These are phyloP conservation scores for Pulveroboletus sp. DNA, from an alignment of 768 basidiomycete species.

Conservation along the genomic window DNA sequence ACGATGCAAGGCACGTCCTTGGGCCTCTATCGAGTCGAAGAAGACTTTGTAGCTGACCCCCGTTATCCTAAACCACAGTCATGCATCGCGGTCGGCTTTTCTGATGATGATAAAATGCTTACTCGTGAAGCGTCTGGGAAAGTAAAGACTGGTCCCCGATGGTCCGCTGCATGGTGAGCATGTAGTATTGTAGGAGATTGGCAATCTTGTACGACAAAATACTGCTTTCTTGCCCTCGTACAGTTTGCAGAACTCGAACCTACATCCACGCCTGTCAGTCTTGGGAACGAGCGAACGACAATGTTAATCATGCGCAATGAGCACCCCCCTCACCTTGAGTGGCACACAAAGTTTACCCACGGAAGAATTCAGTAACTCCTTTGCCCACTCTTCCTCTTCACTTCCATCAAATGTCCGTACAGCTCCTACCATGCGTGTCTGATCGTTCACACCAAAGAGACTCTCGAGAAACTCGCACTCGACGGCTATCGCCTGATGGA, in stretches of 20 bases:
- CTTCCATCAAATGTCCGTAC: slow-evolving; percentile 48
- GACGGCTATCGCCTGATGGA: slow-evolving; percentile 92
- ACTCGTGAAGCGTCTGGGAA: slow-evolving; percentile 78
- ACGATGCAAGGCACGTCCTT: slow-evolving; percentile 62
- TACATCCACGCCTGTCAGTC: slow-evolving; percentile 25
- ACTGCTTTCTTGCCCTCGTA: slow-evolving; percentile 89
- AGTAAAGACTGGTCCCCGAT: slow-evolving; percentile 81
- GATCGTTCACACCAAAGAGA: slow-evolving; percentile 63
- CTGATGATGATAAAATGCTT: slow-evolving; percentile 17
- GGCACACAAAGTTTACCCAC: slow-evolving; percentile 84
- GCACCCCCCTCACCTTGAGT: slow-evolving; percentile 56
- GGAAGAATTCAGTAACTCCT: slow-evolving; percentile 73
- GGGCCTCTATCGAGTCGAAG: slow-evolving; percentile 80
- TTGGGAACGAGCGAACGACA: background rate
- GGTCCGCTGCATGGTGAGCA: slow-evolving; percentile 87
- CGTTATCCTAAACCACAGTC: slow-evolving; percentile 54
- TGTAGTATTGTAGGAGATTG: slow-evolving; percentile 93
- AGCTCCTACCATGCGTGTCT: slow-evolving; percentile 67
- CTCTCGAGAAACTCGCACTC: slow-evolving; percentile 92
- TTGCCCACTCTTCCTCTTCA: slow-evolving; percentile 76
- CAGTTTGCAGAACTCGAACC: slow-evolving; percentile 90
- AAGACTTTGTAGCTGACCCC: slow-evolving; percentile 79
- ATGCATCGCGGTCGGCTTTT: background rate
- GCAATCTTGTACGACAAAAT: slow-evolving; percentile 90
- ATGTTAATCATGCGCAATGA: background rate